Base-by-base conservation (phyloP, 1,284 basidiomycete genomes). In the Ganoderma lingzhi region DNA sequence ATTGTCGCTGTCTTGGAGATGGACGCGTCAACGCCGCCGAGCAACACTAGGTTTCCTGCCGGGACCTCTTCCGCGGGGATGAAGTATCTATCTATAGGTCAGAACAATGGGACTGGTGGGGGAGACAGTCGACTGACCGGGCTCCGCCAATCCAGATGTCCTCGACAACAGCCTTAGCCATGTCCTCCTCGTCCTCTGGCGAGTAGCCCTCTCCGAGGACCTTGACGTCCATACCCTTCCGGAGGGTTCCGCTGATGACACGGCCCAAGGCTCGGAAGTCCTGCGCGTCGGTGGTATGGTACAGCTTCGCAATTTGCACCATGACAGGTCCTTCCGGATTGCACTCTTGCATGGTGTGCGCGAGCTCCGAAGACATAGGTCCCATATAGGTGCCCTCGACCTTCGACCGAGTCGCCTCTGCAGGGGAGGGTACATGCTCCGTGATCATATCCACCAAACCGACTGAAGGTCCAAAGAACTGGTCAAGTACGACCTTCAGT, bases 151-250 rank as follows among this genome's bases (percentile, higher is more conserved):
- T 90, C 92, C 95, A 95, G 42, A 99, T 86, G 69, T 92, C 91
- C 75, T 98, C 96, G 6, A 99, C 89, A 3, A 85, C 88, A n/a
- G 90, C 91, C 72, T 91, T 90, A 78, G 93, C 89, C 96, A 99
- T 97, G 79, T 99, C 98, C 82, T 99, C 98, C 82, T 99, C 97
- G 77, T 99, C 98, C 77, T 99, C 97, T 15, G 94, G 93, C 12
- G 96, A 97, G 80, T 96, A 99, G 0, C 95, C 95, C 80, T 99
- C 97, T 67, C 98, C 98, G 12, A 99, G 87, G n/a, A 99, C 97
- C 82, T 97, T 98, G 75, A 99, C 88, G 39, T 91, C 85, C 84
- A 90, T 88, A 6, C 96, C 96, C 73, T 93, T 91, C 75, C 87
- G 84, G 17, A 98, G 84, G 0, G 96, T 97, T 23, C 98, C 98